Percentiles rank a stretch among this genome's conserved stretches.
phyloP scores from a whole-genome alignment of 352 stramenopile species.

The Elongisporangium prolatum region DNA sequence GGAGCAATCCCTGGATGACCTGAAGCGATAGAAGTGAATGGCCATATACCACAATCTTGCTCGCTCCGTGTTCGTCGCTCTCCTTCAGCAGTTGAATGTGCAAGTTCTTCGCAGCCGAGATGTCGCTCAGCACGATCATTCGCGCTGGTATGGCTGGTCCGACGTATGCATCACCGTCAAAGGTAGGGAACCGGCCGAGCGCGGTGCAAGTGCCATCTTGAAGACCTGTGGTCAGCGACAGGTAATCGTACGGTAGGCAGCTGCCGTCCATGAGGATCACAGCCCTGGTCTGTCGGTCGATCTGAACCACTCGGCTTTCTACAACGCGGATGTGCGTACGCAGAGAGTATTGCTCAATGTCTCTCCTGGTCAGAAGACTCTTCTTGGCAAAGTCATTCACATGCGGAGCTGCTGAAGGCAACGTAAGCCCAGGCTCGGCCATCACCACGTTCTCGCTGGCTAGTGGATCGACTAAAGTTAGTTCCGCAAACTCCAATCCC shows the following conservation, averaged over 20 bases:
- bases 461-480: neutral
- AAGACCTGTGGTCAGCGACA: conserved; percentile 75
- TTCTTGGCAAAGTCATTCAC: conserved; percentile 46
- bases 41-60: conserved; percentile 54
- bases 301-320: conserved; percentile 52
- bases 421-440: neutral
- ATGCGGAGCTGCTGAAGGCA: conserved; percentile 7
- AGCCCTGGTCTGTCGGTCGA: conserved; percentile 63
- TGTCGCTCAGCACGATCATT: conserved; percentile 17
- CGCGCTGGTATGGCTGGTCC: conserved; percentile 10
- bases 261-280: conserved; percentile 79
- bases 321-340: conserved; percentile 58
- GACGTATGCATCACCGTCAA: conserved; percentile 32
- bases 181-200: conserved; percentile 30
- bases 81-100: conserved; percentile 10
- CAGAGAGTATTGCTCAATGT: conserved; percentile 57
- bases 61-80: conserved; percentile 1
- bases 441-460: neutral
- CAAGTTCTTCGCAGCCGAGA: conserved; percentile 10
- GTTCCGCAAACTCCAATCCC: conserved; percentile 40
- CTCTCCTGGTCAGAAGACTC: conserved; percentile 30
- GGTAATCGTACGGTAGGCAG: conserved; percentile 79
- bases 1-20: conserved; percentile 53
- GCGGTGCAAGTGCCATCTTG: conserved; percentile 49
- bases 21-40: conserved; percentile 61